phyloP scores from a whole-genome alignment of 495 filamentous ascomycete genomes.

The Sordaria brevicollis region DNA sequence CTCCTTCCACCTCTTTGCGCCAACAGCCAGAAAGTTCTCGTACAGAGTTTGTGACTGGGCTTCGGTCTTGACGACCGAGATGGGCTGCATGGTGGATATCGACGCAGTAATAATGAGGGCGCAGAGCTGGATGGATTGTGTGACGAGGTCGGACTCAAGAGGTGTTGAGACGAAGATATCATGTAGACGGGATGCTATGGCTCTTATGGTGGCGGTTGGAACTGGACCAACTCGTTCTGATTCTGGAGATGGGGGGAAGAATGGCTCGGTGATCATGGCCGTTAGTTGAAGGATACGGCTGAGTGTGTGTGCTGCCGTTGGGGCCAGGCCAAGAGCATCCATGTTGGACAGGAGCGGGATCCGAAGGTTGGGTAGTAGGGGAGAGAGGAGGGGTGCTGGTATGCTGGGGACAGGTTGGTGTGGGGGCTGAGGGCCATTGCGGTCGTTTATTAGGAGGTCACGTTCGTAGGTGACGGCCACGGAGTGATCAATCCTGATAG shows the following conservation, averaged over 20 bases:
- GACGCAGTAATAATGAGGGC: slow-evolving; percentile 1
- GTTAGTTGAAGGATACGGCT: slow-evolving; percentile 11
- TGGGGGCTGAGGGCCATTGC: neutral
- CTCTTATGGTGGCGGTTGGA: neutral
- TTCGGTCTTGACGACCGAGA: neutral
- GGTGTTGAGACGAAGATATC: neutral
- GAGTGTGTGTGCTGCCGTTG: slow-evolving; percentile 2
- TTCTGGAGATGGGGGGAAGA: neutral
- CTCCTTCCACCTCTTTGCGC: slow-evolving; percentile 5
- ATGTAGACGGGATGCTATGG: neutral
- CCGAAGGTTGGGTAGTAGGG: neutral
- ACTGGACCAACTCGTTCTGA: neutral
- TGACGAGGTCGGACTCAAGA: neutral
- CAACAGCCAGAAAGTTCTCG: neutral
- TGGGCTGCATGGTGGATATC: neutral
- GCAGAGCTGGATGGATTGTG: slow-evolving; percentile 1
- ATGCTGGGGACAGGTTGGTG: neutral
- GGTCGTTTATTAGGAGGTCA: slow-evolving; percentile 7
- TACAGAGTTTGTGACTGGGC: neutral
- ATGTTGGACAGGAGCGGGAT: neutral
- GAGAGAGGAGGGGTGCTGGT: neutral
- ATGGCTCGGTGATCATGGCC: slow-evolving; percentile 4
- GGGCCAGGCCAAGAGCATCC: neutral
- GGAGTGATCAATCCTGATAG: slow-evolving; percentile 11
- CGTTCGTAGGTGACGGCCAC: slow-evolving; percentile 13